Percentiles rank a stretch among this genome's conserved stretches.
Evolutionary conservation across 306 rosid genomes (phyloP).

Genomic region (Vigna unguiculata): DNA sequence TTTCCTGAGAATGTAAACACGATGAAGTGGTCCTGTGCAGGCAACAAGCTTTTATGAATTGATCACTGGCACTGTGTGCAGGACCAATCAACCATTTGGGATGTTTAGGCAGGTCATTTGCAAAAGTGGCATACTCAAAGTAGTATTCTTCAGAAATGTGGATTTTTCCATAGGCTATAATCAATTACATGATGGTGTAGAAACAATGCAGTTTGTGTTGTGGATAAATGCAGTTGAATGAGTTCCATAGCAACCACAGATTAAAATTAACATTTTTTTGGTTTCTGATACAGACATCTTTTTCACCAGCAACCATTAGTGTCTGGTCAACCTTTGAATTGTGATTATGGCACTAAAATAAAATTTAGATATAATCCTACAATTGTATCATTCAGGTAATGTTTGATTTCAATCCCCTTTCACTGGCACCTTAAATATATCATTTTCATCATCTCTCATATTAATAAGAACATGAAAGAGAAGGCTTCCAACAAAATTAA

Average conservation of each 20-base stretch:
- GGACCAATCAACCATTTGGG: constrained; percentile 28
- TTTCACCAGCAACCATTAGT: constrained; percentile 12
- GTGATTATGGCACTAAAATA: neutral
- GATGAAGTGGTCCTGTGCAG: constrained; percentile 5
- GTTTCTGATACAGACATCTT: neutral
- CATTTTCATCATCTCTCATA: neutral
- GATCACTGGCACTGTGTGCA: neutral
- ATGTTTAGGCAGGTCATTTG: neutral
- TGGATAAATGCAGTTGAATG: neutral
- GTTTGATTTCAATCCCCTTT: neutral
- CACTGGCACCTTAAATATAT: neutral
- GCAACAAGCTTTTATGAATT: neutral
- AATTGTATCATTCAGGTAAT: neutral
- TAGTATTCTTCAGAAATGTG: constrained; percentile 12
- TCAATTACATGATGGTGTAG: neutral
- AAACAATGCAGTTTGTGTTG: neutral
- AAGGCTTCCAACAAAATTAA: neutral
- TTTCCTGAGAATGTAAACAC: neutral
- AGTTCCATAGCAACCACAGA: neutral
- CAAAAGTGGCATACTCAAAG: constrained; percentile 4
- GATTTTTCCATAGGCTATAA: neutral
- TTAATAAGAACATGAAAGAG: neutral
- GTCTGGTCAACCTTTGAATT: neutral
- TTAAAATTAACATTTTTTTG: neutral
- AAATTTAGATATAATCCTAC: neutral